A percentile compares a stretch with the other conserved stretches of the same genome.
These are phyloP conservation scores for Ilex aquifolium DNA, from an alignment of 257 asterid species.

Conservation along the genomic window DNA sequence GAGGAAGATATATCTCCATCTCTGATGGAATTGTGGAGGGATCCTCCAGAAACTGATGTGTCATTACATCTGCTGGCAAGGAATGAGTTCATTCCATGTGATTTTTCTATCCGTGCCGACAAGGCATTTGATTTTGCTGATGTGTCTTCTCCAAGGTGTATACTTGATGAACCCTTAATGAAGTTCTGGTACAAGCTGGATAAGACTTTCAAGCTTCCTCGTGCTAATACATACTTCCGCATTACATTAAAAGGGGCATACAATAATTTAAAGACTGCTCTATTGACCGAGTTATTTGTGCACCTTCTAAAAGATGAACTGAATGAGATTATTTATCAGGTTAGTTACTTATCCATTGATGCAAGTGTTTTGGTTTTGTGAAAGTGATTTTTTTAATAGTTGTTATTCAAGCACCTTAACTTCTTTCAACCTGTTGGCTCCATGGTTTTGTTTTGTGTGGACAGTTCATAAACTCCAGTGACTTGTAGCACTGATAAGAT, in stretches of 20 bases:
- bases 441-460: neutral
- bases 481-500: neutral
- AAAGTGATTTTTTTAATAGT: neutral
- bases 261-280: constrained; percentile 56
- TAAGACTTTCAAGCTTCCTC: constrained; percentile 81
- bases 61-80: constrained; percentile 67
- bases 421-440: neutral
- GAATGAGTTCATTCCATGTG: constrained; percentile 86
- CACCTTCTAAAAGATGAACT: constrained; percentile 90
- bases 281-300: constrained; percentile 77
- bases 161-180: constrained; percentile 69
- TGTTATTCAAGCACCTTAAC: neutral
- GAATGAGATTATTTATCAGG: constrained; percentile 96
- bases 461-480: neutral
- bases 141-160: constrained; percentile 59
- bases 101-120: constrained; percentile 69
- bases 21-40: constrained; percentile 69
- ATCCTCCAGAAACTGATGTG: constrained; percentile 64
- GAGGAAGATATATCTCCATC: constrained; percentile 80
- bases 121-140: constrained; percentile 37
- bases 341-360: constrained; percentile 17
- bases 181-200: constrained; percentile 96
- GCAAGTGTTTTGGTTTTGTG: neutral
- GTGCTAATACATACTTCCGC: constrained; percentile 94
- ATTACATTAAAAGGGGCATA: constrained; percentile 75